Conservation (phyloP, 2,329 filamentous ascomycete genomes). For the Diaporthe caulivora region DNA sequence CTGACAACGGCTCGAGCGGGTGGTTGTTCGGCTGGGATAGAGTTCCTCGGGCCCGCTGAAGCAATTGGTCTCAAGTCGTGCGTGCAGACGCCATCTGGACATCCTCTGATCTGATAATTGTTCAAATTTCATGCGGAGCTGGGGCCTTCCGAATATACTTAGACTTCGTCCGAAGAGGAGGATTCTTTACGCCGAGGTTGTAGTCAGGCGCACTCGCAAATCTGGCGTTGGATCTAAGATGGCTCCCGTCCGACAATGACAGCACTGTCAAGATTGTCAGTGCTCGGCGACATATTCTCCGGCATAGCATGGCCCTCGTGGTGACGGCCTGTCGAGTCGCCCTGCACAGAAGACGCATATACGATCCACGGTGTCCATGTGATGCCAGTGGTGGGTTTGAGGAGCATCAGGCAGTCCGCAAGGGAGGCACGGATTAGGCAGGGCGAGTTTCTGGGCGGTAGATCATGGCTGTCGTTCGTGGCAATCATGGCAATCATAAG, state of each 20-base stretch:
- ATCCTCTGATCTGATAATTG: slow-evolving; percentile 24
- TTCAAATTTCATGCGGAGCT: slow-evolving; percentile 19
- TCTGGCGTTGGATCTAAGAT: slow-evolving; percentile 25
- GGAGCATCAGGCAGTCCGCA: background rate
- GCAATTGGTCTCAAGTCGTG: slow-evolving; percentile 19
- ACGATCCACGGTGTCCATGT: background rate
- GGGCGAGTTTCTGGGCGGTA: background rate
- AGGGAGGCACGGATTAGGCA: slow-evolving; percentile 17
- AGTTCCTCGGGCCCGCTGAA: slow-evolving; percentile 5
- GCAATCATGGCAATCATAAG: slow-evolving; percentile 14
- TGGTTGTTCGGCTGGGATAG: background rate
- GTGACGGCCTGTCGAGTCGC: background rate
- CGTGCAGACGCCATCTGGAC: slow-evolving; percentile 28
- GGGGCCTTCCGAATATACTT: slow-evolving; percentile 25
- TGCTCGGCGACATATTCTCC: slow-evolving; percentile 1
- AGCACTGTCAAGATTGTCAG: slow-evolving; percentile 18
- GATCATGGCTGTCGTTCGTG: slow-evolving; percentile 1
- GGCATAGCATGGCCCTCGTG: background rate
- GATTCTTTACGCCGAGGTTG: background rate
- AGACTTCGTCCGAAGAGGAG: slow-evolving; percentile 5
- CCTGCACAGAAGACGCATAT: background rate
- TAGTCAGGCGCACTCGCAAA: slow-evolving; percentile 3
- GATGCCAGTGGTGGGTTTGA: too few relatives aligned
- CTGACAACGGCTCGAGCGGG: slow-evolving; percentile 2
- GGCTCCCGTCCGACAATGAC: slow-evolving; percentile 21